phyloP scores from a whole-genome alignment of 306 rosid species.

The Inga oerstediana region DNA sequence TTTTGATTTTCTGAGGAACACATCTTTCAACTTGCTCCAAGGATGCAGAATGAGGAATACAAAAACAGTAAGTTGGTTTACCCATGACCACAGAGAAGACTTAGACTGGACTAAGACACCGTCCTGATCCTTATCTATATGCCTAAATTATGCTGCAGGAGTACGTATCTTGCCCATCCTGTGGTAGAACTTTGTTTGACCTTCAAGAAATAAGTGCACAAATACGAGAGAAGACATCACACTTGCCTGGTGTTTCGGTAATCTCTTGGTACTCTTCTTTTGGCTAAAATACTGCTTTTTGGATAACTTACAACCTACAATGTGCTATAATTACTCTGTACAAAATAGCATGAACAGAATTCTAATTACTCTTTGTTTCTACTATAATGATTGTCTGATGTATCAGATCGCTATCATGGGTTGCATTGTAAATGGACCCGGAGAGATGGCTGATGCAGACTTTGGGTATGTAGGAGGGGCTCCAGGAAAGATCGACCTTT shows the following conservation, averaged over 20 bases:
- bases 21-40: conserved; percentile 96
- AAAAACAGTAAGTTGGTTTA: conserved; percentile 70
- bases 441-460: conserved; percentile 99
- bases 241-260: conserved; percentile 98
- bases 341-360: background rate
- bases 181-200: conserved; percentile 98
- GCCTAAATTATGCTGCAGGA: conserved; percentile 62
- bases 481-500: conserved; percentile 97
- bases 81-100: conserved; percentile 13
- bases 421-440: conserved; percentile 98
- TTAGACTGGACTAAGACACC: background rate
- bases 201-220: conserved; percentile 96
- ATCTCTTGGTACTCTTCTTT: conserved; percentile 26
- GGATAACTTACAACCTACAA: background rate
- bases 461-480: conserved; percentile 98
- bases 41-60: conserved; percentile 99
- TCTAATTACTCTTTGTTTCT: background rate
- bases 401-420: conserved; percentile 98
- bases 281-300: background rate
- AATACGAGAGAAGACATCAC: conserved; percentile 90
- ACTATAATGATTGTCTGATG: conserved; percentile 10
- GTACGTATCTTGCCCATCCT: conserved; percentile 97
- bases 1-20: conserved; percentile 81
- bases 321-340: background rate
- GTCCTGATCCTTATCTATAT: conserved; percentile 8